phyloP scores from a whole-genome alignment of 208 protist species.

The Leishmania major region DNA sequence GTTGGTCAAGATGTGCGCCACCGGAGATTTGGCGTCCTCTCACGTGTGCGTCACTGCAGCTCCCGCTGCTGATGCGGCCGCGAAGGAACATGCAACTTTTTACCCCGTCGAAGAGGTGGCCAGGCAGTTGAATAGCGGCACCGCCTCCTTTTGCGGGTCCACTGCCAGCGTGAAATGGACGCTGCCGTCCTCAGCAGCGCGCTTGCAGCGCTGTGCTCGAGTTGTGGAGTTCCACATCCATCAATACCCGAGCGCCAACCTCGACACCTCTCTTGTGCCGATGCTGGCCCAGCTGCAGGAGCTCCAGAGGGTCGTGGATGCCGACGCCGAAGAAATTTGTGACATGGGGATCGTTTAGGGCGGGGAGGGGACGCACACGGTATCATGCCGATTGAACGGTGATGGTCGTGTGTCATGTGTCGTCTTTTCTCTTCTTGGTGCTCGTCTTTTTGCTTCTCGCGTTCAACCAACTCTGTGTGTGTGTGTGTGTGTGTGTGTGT shows the following conservation, averaged over 20 bases:
- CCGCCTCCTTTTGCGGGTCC: background rate
- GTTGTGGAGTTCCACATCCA: conserved; percentile 3
- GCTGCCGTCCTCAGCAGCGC: conserved; percentile 5
- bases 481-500: background rate
- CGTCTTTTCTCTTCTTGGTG: background rate
- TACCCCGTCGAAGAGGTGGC: background rate
- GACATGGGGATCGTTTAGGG: background rate
- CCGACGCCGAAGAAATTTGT: background rate
- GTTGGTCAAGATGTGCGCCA: conserved; percentile 42
- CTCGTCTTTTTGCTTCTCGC: background rate
- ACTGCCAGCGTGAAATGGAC: conserved; percentile 13
- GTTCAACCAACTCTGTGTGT: background rate
- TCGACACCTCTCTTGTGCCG: background rate
- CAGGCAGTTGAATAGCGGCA: background rate
- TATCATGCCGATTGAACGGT: background rate
- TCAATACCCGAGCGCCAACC: background rate
- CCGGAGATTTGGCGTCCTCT: conserved; percentile 17
- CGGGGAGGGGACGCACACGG: background rate
- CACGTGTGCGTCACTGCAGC: conserved; percentile 4
- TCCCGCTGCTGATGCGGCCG: background rate
- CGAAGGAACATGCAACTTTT: background rate
- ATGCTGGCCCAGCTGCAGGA: conserved; percentile 8
- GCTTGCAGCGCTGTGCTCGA: conserved; percentile 3
- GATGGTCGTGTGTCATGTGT: background rate
- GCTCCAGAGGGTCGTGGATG: conserved; percentile 3